Base-by-base conservation (phyloP, 2,329 filamentous ascomycete genomes). In the Ophiocordyceps australis region DNA sequence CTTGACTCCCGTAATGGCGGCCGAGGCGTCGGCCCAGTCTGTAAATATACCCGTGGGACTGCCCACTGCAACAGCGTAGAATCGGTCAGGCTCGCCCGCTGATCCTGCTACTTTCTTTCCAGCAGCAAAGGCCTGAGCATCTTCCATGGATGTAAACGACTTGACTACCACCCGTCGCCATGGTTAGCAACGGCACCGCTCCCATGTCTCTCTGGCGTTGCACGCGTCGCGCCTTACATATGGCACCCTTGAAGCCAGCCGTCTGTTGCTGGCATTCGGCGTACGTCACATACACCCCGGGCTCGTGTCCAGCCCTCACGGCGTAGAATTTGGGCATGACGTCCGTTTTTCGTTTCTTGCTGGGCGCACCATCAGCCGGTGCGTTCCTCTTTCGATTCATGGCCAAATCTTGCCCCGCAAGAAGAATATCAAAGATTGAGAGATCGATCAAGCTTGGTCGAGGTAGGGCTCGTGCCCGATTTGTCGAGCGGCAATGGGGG, bases 101-200 rank as follows among this genome's bases (percentile, higher is more conserved):
- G 52, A 40, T 13, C 50, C 40, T 11, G 50, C 42, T 5, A 46
- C 40, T 15, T 46, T 41, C 35, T 62, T 63, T 24, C 79, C 78
- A 2, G 63, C 68, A 15, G 81, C 59, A 43, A 80, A 94, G 3
- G 68, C 70, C 39, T 78, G 65, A n/a, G 86, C 86, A 31, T 93
- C 82, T 33, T 73, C 64, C 30, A 63, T 56, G 1, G 65, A 70
- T 8, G 61, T 53, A 43, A 93, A 94, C 2, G 77, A 81, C 54
- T 89, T 86, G 57, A 78, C 81, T 89, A 21, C 7, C 89, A 21
- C 7, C 13, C 27, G 14, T 20, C 25, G 27, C 20, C 18, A 28
- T 8, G 6, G n/a, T 10, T 11, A 14, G 17, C 17, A 19, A 10
- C 17, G 7, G n/a, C n/a, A n/a, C n/a, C n/a, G n/a, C n/a, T n/a